These are phyloP conservation scores for Recurvomyces mirabilis DNA, from an alignment of 495 filamentous ascomycete genomes.

Conservation along the genomic window DNA sequence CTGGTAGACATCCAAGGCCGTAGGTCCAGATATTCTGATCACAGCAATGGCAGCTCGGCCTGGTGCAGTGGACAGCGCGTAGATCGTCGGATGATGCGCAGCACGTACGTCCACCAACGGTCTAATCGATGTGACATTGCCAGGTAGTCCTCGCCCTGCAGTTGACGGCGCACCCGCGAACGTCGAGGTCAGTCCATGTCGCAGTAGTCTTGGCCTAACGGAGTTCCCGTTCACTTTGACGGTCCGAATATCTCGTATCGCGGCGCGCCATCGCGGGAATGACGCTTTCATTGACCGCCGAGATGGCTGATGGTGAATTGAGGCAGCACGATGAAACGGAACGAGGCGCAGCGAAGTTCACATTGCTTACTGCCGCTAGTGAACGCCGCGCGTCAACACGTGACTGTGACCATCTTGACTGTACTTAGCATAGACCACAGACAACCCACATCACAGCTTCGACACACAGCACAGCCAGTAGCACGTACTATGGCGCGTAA, in stretches of 20 bases:
- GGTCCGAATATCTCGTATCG: too few species aligned
- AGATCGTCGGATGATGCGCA: slow-evolving; percentile 54
- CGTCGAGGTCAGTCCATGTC: not conserved
- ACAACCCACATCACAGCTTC: too few species aligned
- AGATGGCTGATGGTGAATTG: too few species aligned
- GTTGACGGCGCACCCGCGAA: not conserved
- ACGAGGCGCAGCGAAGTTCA: too few species aligned
- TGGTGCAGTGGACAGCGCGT: slow-evolving; percentile 78
- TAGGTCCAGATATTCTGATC: slow-evolving; percentile 74
- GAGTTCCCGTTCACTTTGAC: too few species aligned
- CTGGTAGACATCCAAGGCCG: slow-evolving; percentile 65
- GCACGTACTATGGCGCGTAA: too few species aligned
- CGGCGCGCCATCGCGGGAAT: not conserved
- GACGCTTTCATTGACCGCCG: not conserved
- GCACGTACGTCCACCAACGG: not conserved
- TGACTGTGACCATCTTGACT: too few species aligned
- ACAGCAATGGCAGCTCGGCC: slow-evolving; percentile 87
- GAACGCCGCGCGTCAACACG: too few species aligned
- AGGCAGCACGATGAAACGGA: too few species aligned
- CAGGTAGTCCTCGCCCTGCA: not conserved
- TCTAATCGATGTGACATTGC: not conserved
- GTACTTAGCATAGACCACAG: too few species aligned
- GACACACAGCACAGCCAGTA: too few species aligned
- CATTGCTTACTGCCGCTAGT: too few species aligned
- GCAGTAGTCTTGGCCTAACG: not conserved